These are phyloP conservation scores for Neotropicomus parvogracilis DNA, from an alignment of 1,284 basidiomycete species.

Conservation along the genomic window DNA sequence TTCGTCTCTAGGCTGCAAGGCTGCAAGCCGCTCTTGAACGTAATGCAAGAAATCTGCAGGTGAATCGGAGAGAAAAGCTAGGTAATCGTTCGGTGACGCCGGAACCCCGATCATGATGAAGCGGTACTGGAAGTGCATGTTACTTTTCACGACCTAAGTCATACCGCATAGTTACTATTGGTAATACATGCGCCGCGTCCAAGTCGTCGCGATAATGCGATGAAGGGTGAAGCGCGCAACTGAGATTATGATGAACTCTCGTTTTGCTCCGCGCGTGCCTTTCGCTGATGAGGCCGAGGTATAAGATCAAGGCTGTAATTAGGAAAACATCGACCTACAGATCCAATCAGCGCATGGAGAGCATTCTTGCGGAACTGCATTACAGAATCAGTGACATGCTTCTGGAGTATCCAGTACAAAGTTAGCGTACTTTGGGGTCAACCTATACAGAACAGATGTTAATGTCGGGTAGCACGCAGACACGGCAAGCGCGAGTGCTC, in stretches of 20 bases:
- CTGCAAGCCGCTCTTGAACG: conserved; percentile 57
- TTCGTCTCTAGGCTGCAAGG: conserved; percentile 45
- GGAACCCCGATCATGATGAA: conserved; percentile 14
- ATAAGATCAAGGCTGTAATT: conserved; percentile 1
- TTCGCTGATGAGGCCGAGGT: conserved; percentile 52
- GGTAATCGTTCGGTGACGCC: conserved; percentile 23
- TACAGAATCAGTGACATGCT: conserved; percentile 10
- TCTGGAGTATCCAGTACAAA: neutral
- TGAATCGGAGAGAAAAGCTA: conserved; percentile 28
- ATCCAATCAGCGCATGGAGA: conserved; percentile 72
- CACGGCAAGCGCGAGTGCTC: conserved; percentile 38
- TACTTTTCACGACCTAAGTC: conserved; percentile 17
- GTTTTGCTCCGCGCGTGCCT: conserved; percentile 59
- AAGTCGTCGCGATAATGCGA: conserved; percentile 7
- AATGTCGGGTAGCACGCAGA: conserved; percentile 6
- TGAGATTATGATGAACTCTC: conserved; percentile 43
- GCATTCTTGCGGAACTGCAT: conserved; percentile 83
- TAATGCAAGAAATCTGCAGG: conserved; percentile 45
- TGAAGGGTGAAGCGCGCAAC: conserved; percentile 5
- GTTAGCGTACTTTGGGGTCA: conserved; percentile 71
- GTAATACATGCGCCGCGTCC: too few species aligned
- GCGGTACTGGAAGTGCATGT: conserved; percentile 13
- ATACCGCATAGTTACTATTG: conserved; percentile 25
- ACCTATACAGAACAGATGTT: conserved; percentile 46
- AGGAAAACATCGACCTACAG: conserved; percentile 48